These are phyloP conservation scores for Aspergillus bridgeri DNA, from an alignment of 495 filamentous ascomycete species.

Conservation along the genomic window DNA sequence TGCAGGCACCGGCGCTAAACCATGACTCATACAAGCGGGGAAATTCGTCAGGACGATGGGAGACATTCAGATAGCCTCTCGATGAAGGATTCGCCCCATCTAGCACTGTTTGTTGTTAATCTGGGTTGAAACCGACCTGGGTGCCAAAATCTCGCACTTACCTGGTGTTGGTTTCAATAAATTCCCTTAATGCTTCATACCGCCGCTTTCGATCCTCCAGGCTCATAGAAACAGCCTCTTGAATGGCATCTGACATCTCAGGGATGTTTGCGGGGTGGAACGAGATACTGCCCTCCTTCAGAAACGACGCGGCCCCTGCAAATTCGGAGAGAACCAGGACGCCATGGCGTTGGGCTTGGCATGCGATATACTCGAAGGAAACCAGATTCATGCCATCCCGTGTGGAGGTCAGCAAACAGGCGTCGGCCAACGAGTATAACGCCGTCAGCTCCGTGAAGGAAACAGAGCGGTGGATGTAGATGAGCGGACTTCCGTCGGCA, in stretches of 20 bases:
- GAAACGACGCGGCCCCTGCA: constrained; percentile 80
- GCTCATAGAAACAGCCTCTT: constrained; percentile 81
- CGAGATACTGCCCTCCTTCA: constrained; percentile 73
- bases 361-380: constrained; percentile 93
- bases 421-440: constrained; percentile 84
- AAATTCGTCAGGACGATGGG: background rate
- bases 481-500: constrained; percentile 87
- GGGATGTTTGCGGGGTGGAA: constrained; percentile 93
- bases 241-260: constrained; percentile 80
- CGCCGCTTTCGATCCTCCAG: constrained; percentile 70
- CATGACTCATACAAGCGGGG: background rate
- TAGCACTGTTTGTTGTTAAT: constrained; percentile 24
- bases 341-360: constrained; percentile 76
- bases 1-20: background rate
- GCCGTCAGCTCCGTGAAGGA: constrained; percentile 87
- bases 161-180: constrained; percentile 87
- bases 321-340: constrained; percentile 92
- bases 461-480: constrained; percentile 88
- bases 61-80: constrained; percentile 19
- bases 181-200: constrained; percentile 75
- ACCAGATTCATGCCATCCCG: constrained; percentile 98
- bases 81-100: constrained; percentile 40
- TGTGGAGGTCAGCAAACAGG: constrained; percentile 84
- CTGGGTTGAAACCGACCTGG: background rate
- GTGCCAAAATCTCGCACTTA: constrained; percentile 19